Percentiles rank a stretch among this genome's conserved stretches.
Evolutionary conservation across 179 eudicot species (phyloP).

Genomic region (Sideroxylon spinosum): DNA sequence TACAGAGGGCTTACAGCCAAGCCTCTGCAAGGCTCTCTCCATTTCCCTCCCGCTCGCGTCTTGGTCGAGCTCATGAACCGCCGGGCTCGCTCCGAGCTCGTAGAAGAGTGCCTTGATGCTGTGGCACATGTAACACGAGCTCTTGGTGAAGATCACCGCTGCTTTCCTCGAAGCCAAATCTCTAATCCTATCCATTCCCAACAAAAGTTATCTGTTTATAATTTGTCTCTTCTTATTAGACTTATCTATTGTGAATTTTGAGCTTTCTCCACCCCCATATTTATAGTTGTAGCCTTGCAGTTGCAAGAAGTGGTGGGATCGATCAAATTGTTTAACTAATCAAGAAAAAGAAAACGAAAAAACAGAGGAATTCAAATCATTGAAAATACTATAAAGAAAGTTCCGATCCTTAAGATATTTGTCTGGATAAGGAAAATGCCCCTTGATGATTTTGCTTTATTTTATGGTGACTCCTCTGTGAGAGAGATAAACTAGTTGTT

Average conservation of each 20-base stretch:
- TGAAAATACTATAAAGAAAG: neutral
- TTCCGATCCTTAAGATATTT: slow-evolving; percentile 20
- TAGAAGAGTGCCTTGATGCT: slow-evolving; percentile 49
- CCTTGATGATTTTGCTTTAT: slow-evolving; percentile 10
- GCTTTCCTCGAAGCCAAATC: slow-evolving; percentile 51
- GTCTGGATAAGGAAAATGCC: slow-evolving; percentile 32
- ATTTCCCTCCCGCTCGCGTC: slow-evolving; percentile 51
- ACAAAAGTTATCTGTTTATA: no score
- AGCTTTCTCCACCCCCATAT: slow-evolving; percentile 17
- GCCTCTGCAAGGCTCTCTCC: slow-evolving; percentile 46
- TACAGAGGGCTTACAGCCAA: slow-evolving; percentile 46
- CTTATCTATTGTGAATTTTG: slow-evolving; percentile 10
- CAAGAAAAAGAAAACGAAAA: neutral
- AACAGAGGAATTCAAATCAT: no score
- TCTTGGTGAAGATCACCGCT: slow-evolving; percentile 65
- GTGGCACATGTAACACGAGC: slow-evolving; percentile 65
- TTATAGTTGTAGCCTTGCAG: slow-evolving; percentile 24
- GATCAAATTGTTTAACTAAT: slow-evolving; percentile 1
- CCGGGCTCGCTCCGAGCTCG: slow-evolving; percentile 63
- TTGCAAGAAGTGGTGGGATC: no score
- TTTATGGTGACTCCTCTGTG: no score
- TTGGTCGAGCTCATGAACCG: slow-evolving; percentile 51
- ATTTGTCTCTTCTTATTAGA: neutral
- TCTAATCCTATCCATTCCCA: slow-evolving; percentile 54
- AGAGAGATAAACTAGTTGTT: no score